Evolutionary conservation across 768 basidiomycete genomes (phyloP).

Genomic region (Crassisporium funariophilum): DNA sequence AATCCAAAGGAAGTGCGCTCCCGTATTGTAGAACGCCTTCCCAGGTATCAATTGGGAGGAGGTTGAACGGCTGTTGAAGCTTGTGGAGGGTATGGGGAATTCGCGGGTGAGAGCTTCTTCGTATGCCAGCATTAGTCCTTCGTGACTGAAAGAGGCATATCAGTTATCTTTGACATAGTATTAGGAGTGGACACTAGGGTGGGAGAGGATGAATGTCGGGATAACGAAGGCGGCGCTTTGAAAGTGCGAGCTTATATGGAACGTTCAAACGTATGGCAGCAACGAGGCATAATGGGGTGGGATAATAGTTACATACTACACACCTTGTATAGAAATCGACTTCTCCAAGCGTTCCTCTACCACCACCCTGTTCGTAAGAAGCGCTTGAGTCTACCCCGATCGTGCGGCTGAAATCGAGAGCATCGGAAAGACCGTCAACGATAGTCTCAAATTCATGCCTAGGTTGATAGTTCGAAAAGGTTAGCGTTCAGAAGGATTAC

Average conservation of each 20-base stretch:
- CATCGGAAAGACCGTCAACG: conserved; percentile 82
- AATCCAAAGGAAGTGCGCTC: conserved; percentile 96
- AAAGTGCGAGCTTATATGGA: no score
- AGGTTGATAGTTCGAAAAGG: background rate
- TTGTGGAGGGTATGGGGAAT: conserved; percentile 46
- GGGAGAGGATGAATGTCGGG: conserved; percentile 5
- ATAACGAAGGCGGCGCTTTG: no score
- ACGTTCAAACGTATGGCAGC: no score
- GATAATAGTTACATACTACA: conserved; percentile 10
- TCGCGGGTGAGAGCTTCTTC: conserved; percentile 89
- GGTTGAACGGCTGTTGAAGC: conserved; percentile 14
- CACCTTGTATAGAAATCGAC: conserved; percentile 95
- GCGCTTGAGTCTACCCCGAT: conserved; percentile 72
- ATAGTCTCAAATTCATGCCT: conserved; percentile 87
- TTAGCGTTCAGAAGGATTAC: background rate
- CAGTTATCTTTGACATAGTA: background rate
- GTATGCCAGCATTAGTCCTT: conserved; percentile 90
- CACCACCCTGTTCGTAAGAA: conserved; percentile 73
- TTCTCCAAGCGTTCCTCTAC: conserved; percentile 72
- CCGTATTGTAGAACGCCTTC: conserved; percentile 80
- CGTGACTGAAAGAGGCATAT: conserved; percentile 57
- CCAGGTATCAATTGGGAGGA: conserved; percentile 2
- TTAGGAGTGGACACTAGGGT: background rate
- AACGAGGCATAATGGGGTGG: no score
- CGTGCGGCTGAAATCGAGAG: conserved; percentile 89